Base-by-base conservation (phyloP, 257 asterid species). In the Solanum lycopersicoides region DNA sequence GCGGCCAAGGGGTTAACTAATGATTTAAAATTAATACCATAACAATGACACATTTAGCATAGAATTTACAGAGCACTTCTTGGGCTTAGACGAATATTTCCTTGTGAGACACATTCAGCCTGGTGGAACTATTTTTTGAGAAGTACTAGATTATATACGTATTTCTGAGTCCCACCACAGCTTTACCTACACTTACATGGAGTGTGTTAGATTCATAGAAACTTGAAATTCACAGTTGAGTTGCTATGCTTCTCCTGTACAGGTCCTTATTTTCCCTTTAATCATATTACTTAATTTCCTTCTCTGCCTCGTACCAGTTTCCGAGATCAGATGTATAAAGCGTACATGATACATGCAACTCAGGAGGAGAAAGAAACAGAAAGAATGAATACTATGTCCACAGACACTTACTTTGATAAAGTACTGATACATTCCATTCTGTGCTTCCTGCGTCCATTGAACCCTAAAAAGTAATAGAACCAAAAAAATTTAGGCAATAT, bases 391-490 rank as follows among this genome's bases (percentile, higher is more conserved):
- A 7, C 66, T 50, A 23, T 83, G 34, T 68, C 80, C 56, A 63
- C 44, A 75, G 45, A 86, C 30, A 84, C 91, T 90, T 82, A 95
- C 99, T 98, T 97, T 97, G 88, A 94, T 65, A 88, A 96, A 97
- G 90, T 96, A 97, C 90, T 94, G 98, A 91, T 95, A 95, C 87
- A 92, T 89, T 30, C 99, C 99, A 92, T 89, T 91, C 39, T 95
- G 98, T 53, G 85, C 88, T 87, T 86, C 89, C 85, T 97, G 99
- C 82, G 90, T 88, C 94, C 98, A 94, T 5, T 89, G 94, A 69
- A 93, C 97, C 88, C 99, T 97, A 93, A 84, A 80, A 12, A 53
- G 45, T 18, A 82, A 32, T 18, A 28, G 65, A 80, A 82, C 45
- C 85, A 50, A 82, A 82, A n/a, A 18, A 18, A 10, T 18, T 80